Conservation (phyloP, 202 grass and related monocot genomes). For the Digitaria exilis region DNA sequence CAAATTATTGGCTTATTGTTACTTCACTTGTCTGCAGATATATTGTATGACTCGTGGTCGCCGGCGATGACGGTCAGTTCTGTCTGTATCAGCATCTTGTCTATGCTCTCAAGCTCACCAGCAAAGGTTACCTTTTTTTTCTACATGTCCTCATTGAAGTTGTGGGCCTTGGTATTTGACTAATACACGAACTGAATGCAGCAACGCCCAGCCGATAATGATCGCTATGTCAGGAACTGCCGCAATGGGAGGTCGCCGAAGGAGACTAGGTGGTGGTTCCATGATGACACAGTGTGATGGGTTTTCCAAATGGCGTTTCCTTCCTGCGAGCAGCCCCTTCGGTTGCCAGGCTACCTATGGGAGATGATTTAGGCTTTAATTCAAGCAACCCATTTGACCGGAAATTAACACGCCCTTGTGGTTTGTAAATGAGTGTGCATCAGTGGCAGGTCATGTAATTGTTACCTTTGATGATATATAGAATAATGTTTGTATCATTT, state of each 20-base stretch:
- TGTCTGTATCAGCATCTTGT: constrained; percentile 94
- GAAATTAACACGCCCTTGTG: constrained; percentile 37
- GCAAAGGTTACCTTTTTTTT: constrained; percentile 64
- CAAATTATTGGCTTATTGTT: not conserved
- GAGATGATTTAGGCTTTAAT: constrained; percentile 54
- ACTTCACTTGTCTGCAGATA: constrained; percentile 63
- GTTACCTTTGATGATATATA: constrained; percentile 38
- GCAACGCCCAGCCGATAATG: constrained; percentile 90
- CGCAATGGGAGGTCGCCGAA: constrained; percentile 86
- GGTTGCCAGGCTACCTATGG: constrained; percentile 27
- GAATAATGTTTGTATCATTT: constrained; percentile 37
- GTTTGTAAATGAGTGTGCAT: constrained; percentile 50
- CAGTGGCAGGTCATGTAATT: constrained; percentile 1
- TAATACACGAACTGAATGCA: constrained; percentile 43
- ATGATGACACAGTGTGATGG: constrained; percentile 89
- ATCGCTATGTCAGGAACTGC: constrained; percentile 93
- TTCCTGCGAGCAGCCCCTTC: not conserved
- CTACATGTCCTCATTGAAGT: not conserved
- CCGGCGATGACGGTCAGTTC: constrained; percentile 97
- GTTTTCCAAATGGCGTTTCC: not conserved
- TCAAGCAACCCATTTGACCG: constrained; percentile 35
- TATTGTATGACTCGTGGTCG: constrained; percentile 96
- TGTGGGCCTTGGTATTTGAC: constrained; percentile 33
- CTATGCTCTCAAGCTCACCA: constrained; percentile 94
- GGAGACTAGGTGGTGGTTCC: constrained; percentile 99